Conservation (phyloP, 2,329 filamentous ascomycete species). For the Hypoxylon sp. region DNA sequence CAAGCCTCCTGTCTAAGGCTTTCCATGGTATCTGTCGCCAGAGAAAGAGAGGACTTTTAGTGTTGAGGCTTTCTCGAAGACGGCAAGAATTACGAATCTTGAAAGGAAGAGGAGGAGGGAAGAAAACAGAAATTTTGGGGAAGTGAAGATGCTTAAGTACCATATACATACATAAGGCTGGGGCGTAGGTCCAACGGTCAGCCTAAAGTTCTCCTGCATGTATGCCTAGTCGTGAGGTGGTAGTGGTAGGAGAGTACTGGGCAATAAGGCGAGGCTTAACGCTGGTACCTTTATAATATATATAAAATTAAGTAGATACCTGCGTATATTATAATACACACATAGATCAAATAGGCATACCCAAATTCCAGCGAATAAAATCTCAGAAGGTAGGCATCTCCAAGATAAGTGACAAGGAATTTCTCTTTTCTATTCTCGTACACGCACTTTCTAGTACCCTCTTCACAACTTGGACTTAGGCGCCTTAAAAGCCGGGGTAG, state of each 20-base stretch:
- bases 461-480: constrained; percentile 66
- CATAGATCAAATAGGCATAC: neutral
- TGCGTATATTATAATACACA: neutral
- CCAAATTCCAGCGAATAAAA: neutral
- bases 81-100: neutral
- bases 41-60: neutral
- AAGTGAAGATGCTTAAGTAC: neutral
- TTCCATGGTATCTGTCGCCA: constrained; percentile 4
- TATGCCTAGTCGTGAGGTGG: neutral
- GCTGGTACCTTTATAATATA: neutral
- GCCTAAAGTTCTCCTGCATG: neutral
- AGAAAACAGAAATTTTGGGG: neutral
- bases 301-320: neutral
- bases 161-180: neutral
- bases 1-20: constrained; percentile 13
- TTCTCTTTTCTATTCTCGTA: neutral
- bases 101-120: neutral
- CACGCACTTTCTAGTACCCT: neutral
- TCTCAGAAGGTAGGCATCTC: neutral
- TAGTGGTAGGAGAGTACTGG: neutral
- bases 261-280: neutral
- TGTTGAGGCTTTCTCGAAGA: neutral
- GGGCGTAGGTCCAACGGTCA: neutral
- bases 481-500: constrained; percentile 65
- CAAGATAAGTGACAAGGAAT: neutral